These are phyloP conservation scores for Pyricularia grisea DNA, from an alignment of 2,329 filamentous ascomycete species.

Conservation along the genomic window DNA sequence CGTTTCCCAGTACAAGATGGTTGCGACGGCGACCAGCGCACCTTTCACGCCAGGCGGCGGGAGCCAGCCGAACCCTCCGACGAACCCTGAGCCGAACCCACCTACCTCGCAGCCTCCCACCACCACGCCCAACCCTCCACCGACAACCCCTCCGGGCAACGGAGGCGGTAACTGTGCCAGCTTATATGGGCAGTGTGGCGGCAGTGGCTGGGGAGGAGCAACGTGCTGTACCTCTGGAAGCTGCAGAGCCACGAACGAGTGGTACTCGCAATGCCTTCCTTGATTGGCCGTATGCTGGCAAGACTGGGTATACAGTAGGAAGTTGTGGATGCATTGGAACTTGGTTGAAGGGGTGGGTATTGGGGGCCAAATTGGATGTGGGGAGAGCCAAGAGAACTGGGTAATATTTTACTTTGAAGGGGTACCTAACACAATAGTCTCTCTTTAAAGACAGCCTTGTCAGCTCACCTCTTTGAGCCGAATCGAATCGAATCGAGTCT, in stretches of 20 bases:
- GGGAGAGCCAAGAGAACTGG: no score
- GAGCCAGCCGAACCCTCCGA: neutral
- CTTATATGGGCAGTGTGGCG: slow-evolving; percentile 4
- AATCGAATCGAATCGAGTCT: neutral
- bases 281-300: neutral
- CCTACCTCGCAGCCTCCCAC: neutral
- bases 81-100: neutral
- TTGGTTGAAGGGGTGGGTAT: neutral
- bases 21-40: slow-evolving; percentile 5
- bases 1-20: slow-evolving; percentile 3
- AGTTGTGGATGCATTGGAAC: neutral
- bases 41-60: slow-evolving; percentile 1
- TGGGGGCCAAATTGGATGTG: neutral
- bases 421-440: no score
- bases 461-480: neutral
- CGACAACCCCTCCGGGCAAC: neutral
- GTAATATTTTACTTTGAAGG: neutral
- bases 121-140: neutral
- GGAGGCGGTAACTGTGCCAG: neutral
- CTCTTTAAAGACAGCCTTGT: no score
- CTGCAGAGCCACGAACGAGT: slow-evolving; percentile 2
- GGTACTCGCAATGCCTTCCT: slow-evolving; percentile 4
- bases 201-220: slow-evolving; percentile 3
- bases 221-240: slow-evolving; percentile 1
- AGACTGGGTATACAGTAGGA: neutral